A percentile compares a stretch with the other conserved stretches of the same genome.
These are phyloP conservation scores for Haplosporangium sp. DNA, from an alignment of 371 early-diverging fungal genomes.

Conservation along the genomic window DNA sequence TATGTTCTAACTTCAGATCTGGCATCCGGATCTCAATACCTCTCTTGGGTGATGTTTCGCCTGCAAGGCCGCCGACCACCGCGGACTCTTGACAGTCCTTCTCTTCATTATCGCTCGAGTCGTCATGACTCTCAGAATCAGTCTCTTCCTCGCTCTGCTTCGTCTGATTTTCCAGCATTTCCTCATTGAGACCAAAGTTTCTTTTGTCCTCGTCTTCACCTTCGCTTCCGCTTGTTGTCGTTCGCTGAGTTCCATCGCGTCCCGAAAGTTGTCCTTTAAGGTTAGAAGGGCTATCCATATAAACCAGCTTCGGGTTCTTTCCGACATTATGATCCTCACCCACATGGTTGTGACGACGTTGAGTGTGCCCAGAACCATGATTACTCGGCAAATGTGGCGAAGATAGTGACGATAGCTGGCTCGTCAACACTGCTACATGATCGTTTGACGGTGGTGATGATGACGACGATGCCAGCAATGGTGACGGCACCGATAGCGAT, in stretches of 20 bases:
- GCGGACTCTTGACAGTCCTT: not conserved
- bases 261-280: slow-evolving; percentile 16
- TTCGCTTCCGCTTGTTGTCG: slow-evolving; percentile 19
- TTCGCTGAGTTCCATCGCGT: slow-evolving; percentile 16
- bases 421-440: too few relatives aligned
- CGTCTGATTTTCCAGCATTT: slow-evolving; percentile 47
- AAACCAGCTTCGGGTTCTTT: slow-evolving; percentile 14
- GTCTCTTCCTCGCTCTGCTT: slow-evolving; percentile 28
- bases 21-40: slow-evolving; percentile 82
- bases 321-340: not conserved
- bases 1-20: slow-evolving; percentile 64
- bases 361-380: not conserved
- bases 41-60: slow-evolving; percentile 46
- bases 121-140: slow-evolving; percentile 15
- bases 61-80: not conserved
- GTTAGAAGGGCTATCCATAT: slow-evolving; percentile 10
- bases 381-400: not conserved
- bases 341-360: too few relatives aligned
- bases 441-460: not conserved
- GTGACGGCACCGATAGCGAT: not conserved
- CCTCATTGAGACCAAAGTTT: too few relatives aligned
- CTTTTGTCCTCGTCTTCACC: slow-evolving; percentile 13
- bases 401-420: not conserved
- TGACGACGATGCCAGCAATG: not conserved
- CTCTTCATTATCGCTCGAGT: slow-evolving; percentile 14